A percentile compares a stretch with the other conserved stretches of the same genome.
phyloP scores from a whole-genome alignment of 108 stramenopile species.

The Cyclostephanos tholiformis region DNA sequence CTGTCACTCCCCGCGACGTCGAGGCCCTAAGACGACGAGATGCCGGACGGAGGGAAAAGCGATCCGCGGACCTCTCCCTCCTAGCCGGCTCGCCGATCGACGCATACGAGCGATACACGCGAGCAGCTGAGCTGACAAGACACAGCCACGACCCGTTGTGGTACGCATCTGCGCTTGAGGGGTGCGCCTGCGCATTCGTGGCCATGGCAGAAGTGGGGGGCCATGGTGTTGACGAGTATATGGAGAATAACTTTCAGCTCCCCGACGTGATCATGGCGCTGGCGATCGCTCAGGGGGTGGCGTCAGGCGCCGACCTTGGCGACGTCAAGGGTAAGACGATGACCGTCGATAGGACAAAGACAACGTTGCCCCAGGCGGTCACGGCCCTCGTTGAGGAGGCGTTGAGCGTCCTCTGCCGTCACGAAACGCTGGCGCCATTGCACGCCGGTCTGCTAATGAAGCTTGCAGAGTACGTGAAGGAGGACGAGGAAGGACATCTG shows the following conservation, averaged over 20 bases:
- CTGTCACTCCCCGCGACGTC: conserved; percentile 63
- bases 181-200: conserved; percentile 80
- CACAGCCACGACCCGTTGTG: conserved; percentile 80
- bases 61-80: conserved; percentile 74
- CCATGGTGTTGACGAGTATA: conserved; percentile 79
- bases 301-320: conserved; percentile 36
- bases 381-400: conserved; percentile 82
- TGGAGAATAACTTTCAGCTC: conserved; percentile 80
- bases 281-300: conserved; percentile 53
- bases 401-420: conserved; percentile 63
- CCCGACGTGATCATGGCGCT: conserved; percentile 82
- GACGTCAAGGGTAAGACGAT: conserved; percentile 46
- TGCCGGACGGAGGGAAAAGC: conserved; percentile 77
- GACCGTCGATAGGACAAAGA: conserved; percentile 58
- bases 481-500: conserved; percentile 73
- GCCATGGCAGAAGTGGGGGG: conserved; percentile 87
- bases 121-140: conserved; percentile 71
- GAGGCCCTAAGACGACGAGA: conserved; percentile 70
- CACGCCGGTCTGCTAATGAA: conserved; percentile 74
- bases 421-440: conserved; percentile 62
- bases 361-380: conserved; percentile 72
- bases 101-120: conserved; percentile 86
- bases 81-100: conserved; percentile 86
- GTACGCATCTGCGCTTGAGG: conserved; percentile 80
- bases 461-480: conserved; percentile 71